Evolutionary conservation across 2,329 filamentous ascomycete genomes (phyloP).

Genomic region (Talaromyces sp.): DNA sequence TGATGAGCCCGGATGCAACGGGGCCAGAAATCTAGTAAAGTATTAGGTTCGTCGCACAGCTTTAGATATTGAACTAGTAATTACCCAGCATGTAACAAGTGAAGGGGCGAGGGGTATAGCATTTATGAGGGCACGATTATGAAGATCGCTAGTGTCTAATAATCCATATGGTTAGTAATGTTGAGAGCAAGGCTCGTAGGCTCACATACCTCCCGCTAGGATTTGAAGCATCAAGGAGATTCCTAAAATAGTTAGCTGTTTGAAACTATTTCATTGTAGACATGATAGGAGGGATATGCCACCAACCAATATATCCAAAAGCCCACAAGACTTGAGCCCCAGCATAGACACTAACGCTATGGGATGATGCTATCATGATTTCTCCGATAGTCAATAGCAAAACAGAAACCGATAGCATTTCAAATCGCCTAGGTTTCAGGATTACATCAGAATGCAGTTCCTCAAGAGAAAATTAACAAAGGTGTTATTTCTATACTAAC

Average conservation of each 20-base stretch:
- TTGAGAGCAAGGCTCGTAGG: background rate
- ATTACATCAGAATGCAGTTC: background rate
- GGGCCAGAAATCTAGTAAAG: conserved; percentile 3
- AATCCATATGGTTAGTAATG: background rate
- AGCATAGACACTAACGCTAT: conserved; percentile 3
- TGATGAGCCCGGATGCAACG: conserved; percentile 2
- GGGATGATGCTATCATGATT: conserved; percentile 6
- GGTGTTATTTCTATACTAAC: background rate
- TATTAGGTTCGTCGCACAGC: background rate
- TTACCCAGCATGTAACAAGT: conserved; percentile 8
- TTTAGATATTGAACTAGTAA: background rate
- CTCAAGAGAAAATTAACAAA: background rate
- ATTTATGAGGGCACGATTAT: conserved; percentile 4
- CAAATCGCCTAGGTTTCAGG: background rate
- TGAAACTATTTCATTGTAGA: background rate
- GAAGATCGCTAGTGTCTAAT: conserved; percentile 6
- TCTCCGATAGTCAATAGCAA: conserved; percentile 6
- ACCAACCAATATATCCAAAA: conserved; percentile 3
- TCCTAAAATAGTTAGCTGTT: background rate
- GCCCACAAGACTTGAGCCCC: conserved; percentile 8
- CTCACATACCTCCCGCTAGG: conserved; percentile 2
- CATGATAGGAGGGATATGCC: background rate
- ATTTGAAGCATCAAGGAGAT: conserved; percentile 9
- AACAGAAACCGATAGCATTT: conserved; percentile 6
- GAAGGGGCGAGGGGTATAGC: conserved; percentile 5